These are phyloP conservation scores for Fulvia fulva DNA, from an alignment of 2,329 filamentous ascomycete genomes.

Conservation along the genomic window DNA sequence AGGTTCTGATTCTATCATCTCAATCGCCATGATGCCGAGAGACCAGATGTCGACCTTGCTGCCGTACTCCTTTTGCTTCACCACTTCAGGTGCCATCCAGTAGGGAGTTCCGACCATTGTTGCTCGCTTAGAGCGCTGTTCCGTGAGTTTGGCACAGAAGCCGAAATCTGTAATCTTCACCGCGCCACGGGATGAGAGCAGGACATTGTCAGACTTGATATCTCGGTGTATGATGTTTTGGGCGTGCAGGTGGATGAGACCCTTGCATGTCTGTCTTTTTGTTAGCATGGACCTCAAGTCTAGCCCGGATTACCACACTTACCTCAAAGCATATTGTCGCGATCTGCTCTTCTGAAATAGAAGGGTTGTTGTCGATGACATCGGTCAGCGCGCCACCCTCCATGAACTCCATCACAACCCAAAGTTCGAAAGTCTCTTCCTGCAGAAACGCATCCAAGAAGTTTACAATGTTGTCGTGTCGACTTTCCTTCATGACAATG, in stretches of 20 bases:
- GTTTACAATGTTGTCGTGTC: constrained; percentile 98
- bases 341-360: constrained; percentile 94
- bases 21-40: constrained; percentile 97
- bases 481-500: constrained; percentile 99
- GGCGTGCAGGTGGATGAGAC: constrained; percentile 86
- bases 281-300: constrained; percentile 25
- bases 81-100: constrained; percentile 99
- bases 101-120: constrained; percentile 99
- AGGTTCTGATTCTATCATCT: constrained; percentile 98
- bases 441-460: constrained; percentile 95
- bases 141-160: constrained; percentile 97
- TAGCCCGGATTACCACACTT: constrained; percentile 33
- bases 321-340: constrained; percentile 96
- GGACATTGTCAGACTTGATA: constrained; percentile 98
- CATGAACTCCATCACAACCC: constrained; percentile 99
- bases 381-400: constrained; percentile 96
- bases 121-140: constrained; percentile 92
- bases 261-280: constrained; percentile 74
- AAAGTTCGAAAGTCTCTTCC: constrained; percentile 92
- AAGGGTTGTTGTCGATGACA: constrained; percentile 95
- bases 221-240: constrained; percentile 98
- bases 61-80: constrained; percentile 98
- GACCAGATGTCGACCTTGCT: constrained; percentile 99
- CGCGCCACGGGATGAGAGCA: constrained; percentile 88
- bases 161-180: constrained; percentile 98